These are phyloP conservation scores for Filobasidium wieringae DNA, from an alignment of 768 basidiomycete species.

Conservation along the genomic window DNA sequence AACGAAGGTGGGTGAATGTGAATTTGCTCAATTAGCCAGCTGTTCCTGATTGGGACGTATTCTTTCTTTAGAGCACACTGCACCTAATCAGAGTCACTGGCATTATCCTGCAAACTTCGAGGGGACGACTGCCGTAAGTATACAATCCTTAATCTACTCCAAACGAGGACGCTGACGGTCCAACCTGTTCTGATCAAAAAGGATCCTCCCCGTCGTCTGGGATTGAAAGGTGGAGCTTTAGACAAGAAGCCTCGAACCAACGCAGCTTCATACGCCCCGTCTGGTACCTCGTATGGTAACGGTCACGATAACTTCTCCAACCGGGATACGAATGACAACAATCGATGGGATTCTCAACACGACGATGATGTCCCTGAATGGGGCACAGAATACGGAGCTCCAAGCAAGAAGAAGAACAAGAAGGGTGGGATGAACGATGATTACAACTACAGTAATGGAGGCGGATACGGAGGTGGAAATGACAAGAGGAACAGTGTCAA, in stretches of 20 bases:
- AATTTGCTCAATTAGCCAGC: too few relatives aligned
- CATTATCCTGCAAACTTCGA: conserved; percentile 41
- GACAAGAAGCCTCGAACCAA: not conserved
- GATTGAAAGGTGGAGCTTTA: not conserved
- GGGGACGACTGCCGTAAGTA: conserved; percentile 28
- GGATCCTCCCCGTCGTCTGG: not conserved
- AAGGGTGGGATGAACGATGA: not conserved
- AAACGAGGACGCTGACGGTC: too few relatives aligned
- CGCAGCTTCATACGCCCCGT: conserved; percentile 14
- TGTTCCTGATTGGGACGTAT: too few relatives aligned
- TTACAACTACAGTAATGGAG: not conserved
- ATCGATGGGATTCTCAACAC: conserved; percentile 3
- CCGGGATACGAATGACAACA: not conserved
- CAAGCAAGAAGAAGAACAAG: not conserved
- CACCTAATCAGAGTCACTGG: conserved; percentile 37
- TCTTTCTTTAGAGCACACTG: conserved; percentile 18
- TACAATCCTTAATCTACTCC: too few relatives aligned
- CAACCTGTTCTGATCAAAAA: too few relatives aligned
- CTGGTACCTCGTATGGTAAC: not conserved
- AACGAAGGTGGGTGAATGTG: conserved; percentile 30
- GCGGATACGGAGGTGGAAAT: conserved; percentile 1
- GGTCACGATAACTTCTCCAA: not conserved
- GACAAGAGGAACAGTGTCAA: conserved; percentile 1
- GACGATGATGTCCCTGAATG: conserved; percentile 30
- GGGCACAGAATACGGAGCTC: conserved; percentile 37